These are phyloP conservation scores for Pontederia crassipes DNA, from an alignment of 176 grass and related monocot genomes.

Conservation along the genomic window DNA sequence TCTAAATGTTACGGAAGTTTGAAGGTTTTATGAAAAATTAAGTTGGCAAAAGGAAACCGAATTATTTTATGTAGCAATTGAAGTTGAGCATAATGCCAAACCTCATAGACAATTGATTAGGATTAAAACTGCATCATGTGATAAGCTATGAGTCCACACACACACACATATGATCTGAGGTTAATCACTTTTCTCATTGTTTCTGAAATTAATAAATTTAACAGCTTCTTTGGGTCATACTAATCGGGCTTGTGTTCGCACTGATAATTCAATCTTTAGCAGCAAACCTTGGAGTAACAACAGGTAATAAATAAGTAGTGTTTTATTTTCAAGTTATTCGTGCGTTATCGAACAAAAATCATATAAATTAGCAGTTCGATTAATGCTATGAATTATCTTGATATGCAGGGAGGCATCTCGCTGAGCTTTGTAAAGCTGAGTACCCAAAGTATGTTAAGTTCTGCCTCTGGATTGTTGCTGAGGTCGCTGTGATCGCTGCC, in stretches of 20 bases:
- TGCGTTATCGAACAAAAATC: not conserved
- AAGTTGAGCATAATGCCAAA: no score
- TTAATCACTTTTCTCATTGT: not conserved
- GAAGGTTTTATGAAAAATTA: no score
- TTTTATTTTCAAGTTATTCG: not conserved
- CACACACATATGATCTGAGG: no score
- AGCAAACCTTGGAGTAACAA: slow-evolving; percentile 84
- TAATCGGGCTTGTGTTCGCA: slow-evolving; percentile 78
- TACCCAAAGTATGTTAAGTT: slow-evolving; percentile 5
- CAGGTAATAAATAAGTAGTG: slow-evolving; percentile 31
- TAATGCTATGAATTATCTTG: not conserved
- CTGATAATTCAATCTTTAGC: slow-evolving; percentile 79
- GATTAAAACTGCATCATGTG: no score
- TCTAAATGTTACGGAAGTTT: no score
- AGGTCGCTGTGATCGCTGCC: slow-evolving; percentile 13
- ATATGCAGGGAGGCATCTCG: slow-evolving; percentile 12
- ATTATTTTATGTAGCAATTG: no score
- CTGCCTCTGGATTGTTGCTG: slow-evolving; percentile 5
- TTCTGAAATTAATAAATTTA: not conserved
- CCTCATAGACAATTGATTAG: no score
- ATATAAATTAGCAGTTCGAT: not conserved
- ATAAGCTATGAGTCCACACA: no score
- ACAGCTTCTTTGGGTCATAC: slow-evolving; percentile 87
- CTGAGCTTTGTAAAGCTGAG: slow-evolving; percentile 14
- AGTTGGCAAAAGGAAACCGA: no score